phyloP scores from a whole-genome alignment of 2,329 filamentous ascomycete genomes.

The Talaromyces piceae region DNA sequence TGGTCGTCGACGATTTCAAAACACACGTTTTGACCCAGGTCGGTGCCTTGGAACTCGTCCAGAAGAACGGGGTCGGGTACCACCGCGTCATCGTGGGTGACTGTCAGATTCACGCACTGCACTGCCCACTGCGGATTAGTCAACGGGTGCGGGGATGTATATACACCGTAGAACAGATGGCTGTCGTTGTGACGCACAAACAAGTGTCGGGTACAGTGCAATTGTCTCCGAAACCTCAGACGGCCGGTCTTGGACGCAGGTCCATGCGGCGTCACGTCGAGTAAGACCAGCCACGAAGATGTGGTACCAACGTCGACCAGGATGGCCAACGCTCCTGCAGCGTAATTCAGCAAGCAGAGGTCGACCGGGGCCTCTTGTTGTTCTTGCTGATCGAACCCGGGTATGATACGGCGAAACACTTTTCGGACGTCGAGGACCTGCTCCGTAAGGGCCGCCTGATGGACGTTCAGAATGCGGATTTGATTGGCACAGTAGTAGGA shows the following conservation, averaged over 20 bases:
- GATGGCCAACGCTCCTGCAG: constrained; percentile 51
- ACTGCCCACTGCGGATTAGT: constrained; percentile 58
- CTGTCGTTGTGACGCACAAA: constrained; percentile 59
- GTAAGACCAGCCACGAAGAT: constrained; percentile 48
- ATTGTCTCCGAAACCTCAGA: constrained; percentile 35
- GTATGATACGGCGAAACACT: constrained; percentile 30
- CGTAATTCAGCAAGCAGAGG: constrained; percentile 52
- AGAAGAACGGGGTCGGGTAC: constrained; percentile 43
- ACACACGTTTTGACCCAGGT: constrained; percentile 60
- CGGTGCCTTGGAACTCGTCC: constrained; percentile 53
- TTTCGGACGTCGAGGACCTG: constrained; percentile 48
- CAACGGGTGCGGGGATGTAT: constrained; percentile 47
- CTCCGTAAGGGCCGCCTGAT: constrained; percentile 43
- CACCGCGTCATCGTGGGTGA: constrained; percentile 34
- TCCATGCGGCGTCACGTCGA: constrained; percentile 32
- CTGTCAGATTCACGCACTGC: constrained; percentile 44
- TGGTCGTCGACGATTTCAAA: constrained; percentile 61
- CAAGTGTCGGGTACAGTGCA: constrained; percentile 48
- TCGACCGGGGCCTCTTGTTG: constrained; percentile 30
- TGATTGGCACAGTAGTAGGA: constrained; percentile 52
- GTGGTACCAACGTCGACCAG: constrained; percentile 42
- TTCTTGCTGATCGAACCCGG: constrained; percentile 26
- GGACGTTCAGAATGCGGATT: constrained; percentile 55
- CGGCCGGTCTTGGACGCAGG: constrained; percentile 17
- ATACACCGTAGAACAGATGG: constrained; percentile 61